Conservation (phyloP, 495 filamentous ascomycete species). For the Parathielavia hyrcaniae region DNA sequence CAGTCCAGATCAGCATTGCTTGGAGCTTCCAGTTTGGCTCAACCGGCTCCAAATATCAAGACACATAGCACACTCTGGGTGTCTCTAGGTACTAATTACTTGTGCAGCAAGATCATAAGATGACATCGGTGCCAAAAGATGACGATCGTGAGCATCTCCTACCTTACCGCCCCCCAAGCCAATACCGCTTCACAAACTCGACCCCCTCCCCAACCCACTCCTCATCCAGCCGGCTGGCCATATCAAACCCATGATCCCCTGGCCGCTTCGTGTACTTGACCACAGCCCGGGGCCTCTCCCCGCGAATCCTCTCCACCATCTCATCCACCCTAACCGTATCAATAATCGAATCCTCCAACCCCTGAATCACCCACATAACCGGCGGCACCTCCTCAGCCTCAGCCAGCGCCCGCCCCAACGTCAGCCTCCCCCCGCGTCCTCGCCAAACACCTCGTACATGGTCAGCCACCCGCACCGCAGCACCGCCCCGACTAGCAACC, state of each 20-base stretch:
- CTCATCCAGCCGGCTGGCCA: slow-evolving; percentile 4
- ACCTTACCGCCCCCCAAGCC: not conserved
- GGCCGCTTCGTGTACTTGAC: slow-evolving; percentile 18
- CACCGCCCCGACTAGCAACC: slow-evolving; percentile 8
- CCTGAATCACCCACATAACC: slow-evolving; percentile 23
- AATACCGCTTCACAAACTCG: slow-evolving; percentile 22
- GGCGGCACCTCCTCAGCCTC: slow-evolving; percentile 10
- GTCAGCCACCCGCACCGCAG: slow-evolving; percentile 2
- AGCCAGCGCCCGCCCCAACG: slow-evolving; percentile 12
- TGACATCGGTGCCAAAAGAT: too few relatives aligned
- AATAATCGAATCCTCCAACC: slow-evolving; percentile 16
- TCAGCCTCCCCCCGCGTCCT: slow-evolving; percentile 10
- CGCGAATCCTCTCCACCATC: slow-evolving; percentile 12
- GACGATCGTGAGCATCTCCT: too few relatives aligned
- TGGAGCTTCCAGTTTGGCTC: too few relatives aligned
- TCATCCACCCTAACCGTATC: slow-evolving; percentile 15
- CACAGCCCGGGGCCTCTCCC: slow-evolving; percentile 7
- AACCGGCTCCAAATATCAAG: too few relatives aligned
- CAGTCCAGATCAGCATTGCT: too few relatives aligned
- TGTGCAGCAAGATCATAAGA: too few relatives aligned
- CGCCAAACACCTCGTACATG: slow-evolving; percentile 12
- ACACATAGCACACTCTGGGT: too few relatives aligned
- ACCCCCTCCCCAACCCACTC: slow-evolving; percentile 20
- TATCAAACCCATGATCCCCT: slow-evolving; percentile 22
- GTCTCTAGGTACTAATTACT: too few relatives aligned